Base-by-base conservation (phyloP, 371 early-diverging fungal species). In the Haplosporangium sp. region DNA sequence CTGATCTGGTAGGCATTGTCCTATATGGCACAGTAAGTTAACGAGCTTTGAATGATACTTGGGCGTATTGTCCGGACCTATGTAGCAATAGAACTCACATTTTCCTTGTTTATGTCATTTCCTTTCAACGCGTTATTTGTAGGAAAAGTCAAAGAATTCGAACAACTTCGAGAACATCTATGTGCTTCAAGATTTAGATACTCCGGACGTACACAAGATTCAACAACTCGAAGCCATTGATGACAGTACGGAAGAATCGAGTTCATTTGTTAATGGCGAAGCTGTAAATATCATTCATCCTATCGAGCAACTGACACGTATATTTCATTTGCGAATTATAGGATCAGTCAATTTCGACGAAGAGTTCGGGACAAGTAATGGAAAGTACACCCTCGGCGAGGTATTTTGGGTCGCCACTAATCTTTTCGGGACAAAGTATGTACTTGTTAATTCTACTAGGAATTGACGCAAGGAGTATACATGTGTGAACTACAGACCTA, bases 371-470 rank as follows among this genome's bases (percentile, higher is more conserved):
- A 67, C 83, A 0, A 80, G 85, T 10, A 64, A 81, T 41, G 83
- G 81, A 29, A 80, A 84, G 23, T 89, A 83, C 63, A 83, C 86
- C 8, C 74, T 91, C 4, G 84, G 87, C 40, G 89, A 93, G 56
- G 83, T 92, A 0, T 87, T 92, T 18, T 90, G 88, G 89, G 82
- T 85, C 0, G 87, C 87, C 55, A 85, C 85, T 21, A 87, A 83
- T 14, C 63, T 90, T 21, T 91, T 92, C 64, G 74, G 86, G 23
- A 73, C 77, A 62, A 82, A 66, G 90, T 89, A 81, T 64, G 53
- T 42, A 10, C 38, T 4, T 41, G 20, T 3, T 18, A 1, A 46
- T n/a, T 36, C 14, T 46, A 9, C 13, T 11, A 14, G 9, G 37
- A n/a, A 21, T 55, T 14, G 50, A 29, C 6, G n/a, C 29, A 54